A percentile compares a stretch with the other conserved stretches of the same genome.
Conservation (phyloP, 805 yeast genomes). For the Candida alai region DNA sequence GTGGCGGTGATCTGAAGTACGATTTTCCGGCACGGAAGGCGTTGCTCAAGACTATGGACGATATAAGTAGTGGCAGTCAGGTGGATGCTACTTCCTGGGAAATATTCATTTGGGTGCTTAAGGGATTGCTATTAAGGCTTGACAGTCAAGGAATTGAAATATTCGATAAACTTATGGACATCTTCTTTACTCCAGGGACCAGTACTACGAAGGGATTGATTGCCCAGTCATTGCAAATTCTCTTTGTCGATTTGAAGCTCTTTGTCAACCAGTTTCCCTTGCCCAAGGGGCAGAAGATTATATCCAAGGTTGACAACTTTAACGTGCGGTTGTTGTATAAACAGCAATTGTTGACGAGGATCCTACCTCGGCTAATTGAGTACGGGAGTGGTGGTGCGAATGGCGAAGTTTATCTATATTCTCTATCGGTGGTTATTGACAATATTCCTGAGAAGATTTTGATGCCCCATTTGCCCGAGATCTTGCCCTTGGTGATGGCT, state of each 20-base stretch:
- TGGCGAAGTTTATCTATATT: slow-evolving; percentile 55
- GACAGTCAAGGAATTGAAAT: slow-evolving; percentile 34
- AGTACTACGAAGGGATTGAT: slow-evolving; percentile 14
- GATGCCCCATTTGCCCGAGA: slow-evolving; percentile 54
- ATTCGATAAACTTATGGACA: slow-evolving; percentile 17
- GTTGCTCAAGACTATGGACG: no score
- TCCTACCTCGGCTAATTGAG: slow-evolving; percentile 53
- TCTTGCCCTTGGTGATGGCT: slow-evolving; percentile 70
- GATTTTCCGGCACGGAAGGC: no score
- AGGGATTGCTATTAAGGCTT: slow-evolving; percentile 61
- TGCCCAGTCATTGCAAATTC: slow-evolving; percentile 57
- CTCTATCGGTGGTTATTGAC: slow-evolving; percentile 64
- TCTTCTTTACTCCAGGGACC: slow-evolving; percentile 13
- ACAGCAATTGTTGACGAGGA: slow-evolving; percentile 67
- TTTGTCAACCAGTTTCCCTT: slow-evolving; percentile 46
- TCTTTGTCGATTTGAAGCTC: slow-evolving; percentile 64
- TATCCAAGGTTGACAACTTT: slow-evolving; percentile 47
- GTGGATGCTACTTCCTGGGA: slow-evolving; percentile 34
- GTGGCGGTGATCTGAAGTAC: background rate
- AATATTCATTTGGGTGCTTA: slow-evolving; percentile 62
- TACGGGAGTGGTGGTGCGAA: slow-evolving; percentile 28
- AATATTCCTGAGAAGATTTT: slow-evolving; percentile 62
- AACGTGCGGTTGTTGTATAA: slow-evolving; percentile 69
- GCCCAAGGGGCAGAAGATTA: slow-evolving; percentile 26
- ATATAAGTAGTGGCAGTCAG: no score